phyloP scores from a whole-genome alignment of 805 yeast genomes.

The Yueomyces sinensis region DNA sequence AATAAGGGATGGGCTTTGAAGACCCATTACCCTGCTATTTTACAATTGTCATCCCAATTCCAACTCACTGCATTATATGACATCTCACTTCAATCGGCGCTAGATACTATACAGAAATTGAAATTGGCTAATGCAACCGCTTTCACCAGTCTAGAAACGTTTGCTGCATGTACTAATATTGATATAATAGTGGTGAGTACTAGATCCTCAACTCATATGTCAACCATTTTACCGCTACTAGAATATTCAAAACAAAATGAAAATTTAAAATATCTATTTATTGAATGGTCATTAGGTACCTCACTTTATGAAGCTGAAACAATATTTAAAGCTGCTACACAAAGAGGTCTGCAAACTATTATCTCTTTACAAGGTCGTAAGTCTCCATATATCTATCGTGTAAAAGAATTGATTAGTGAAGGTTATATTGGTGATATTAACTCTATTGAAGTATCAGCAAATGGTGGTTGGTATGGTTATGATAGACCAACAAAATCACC shows the following conservation, averaged over 20 bases:
- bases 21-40: conserved; percentile 19
- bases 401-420: conserved; percentile 18
- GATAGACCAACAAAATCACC: conserved; percentile 18
- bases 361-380: conserved; percentile 21
- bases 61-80: conserved; percentile 17
- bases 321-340: conserved; percentile 14
- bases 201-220: conserved; percentile 11
- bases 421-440: conserved; percentile 21
- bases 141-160: conserved; percentile 13
- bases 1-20: conserved; percentile 21
- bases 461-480: conserved; percentile 23
- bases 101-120: conserved; percentile 12
- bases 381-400: conserved; percentile 20
- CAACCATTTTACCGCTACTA: conserved; percentile 9
- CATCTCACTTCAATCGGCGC: conserved; percentile 9
- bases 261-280: conserved; percentile 15
- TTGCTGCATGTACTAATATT: conserved; percentile 12
- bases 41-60: conserved; percentile 20
- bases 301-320: conserved; percentile 15
- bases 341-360: conserved; percentile 18
- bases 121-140: conserved; percentile 16
- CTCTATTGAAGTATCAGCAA: conserved; percentile 20
- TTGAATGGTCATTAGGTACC: conserved; percentile 20
- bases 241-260: conserved; percentile 12
- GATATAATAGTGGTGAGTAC: conserved; percentile 19